Evolutionary conservation across 1,284 basidiomycete genomes (phyloP).

Genomic region (Tremellales sp.): DNA sequence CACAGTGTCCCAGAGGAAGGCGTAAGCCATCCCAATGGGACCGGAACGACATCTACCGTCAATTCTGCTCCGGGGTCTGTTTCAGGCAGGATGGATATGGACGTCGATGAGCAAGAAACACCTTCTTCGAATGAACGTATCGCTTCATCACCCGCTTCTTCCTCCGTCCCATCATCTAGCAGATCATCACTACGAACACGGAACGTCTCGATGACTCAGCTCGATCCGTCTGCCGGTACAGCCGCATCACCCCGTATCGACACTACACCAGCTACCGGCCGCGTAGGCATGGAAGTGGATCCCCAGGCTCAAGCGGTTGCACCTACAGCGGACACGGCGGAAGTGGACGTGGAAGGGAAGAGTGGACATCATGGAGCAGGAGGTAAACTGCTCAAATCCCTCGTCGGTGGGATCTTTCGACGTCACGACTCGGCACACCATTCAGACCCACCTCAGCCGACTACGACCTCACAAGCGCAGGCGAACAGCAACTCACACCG

Average conservation of each 20-base stretch:
- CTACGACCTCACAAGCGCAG: neutral
- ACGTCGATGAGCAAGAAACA: neutral
- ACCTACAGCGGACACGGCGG: no score
- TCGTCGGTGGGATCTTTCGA: constrained; percentile 30
- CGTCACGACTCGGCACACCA: constrained; percentile 9
- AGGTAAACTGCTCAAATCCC: constrained; percentile 21
- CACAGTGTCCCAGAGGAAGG: neutral
- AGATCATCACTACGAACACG: constrained; percentile 14
- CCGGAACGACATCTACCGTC: no score
- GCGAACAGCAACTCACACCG: neutral
- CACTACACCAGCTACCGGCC: neutral
- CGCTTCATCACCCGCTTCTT: constrained; percentile 7
- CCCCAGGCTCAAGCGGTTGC: neutral
- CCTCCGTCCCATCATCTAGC: constrained; percentile 21
- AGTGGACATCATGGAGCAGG: neutral
- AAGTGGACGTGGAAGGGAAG: neutral
- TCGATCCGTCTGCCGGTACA: constrained; percentile 3
- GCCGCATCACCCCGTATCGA: neutral
- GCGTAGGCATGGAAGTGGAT: neutral
- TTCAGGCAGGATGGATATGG: neutral
- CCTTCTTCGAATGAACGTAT: neutral
- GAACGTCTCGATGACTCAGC: constrained; percentile 2
- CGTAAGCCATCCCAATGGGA: neutral
- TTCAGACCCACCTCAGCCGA: constrained; percentile 1
- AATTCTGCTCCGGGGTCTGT: neutral